phyloP scores from a whole-genome alignment of 2,329 filamentous ascomycete species.

The Paecilomyces sp. region DNA sequence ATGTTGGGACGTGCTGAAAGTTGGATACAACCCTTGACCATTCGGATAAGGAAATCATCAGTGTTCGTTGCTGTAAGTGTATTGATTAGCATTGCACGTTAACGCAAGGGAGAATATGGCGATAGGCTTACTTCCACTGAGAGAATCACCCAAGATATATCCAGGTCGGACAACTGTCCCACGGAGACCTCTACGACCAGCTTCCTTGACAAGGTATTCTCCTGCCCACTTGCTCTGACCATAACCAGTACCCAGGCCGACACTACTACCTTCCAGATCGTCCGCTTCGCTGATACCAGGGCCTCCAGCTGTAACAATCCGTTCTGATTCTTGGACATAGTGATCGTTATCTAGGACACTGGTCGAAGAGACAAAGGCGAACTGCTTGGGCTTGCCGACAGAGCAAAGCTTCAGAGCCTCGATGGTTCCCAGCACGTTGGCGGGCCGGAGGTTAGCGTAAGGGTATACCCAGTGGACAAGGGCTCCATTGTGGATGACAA shows the following conservation, averaged over 20 bases:
- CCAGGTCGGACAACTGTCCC: slow-evolving; percentile 76
- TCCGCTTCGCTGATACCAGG: slow-evolving; percentile 66
- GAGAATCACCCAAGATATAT: slow-evolving; percentile 71
- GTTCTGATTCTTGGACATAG: slow-evolving; percentile 67
- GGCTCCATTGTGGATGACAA: slow-evolving; percentile 77
- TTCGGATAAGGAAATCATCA: slow-evolving; percentile 84
- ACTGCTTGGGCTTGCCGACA: slow-evolving; percentile 68
- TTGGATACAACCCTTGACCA: slow-evolving; percentile 84
- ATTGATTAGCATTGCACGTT: neutral
- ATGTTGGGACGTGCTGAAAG: slow-evolving; percentile 67
- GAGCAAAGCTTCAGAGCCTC: slow-evolving; percentile 69
- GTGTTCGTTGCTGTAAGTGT: slow-evolving; percentile 50
- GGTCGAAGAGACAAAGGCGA: slow-evolving; percentile 78
- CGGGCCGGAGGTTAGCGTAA: slow-evolving; percentile 62
- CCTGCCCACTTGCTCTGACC: slow-evolving; percentile 86
- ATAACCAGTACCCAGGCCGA: slow-evolving; percentile 76
- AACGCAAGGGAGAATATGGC: neutral
- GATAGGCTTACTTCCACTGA: slow-evolving; percentile 46
- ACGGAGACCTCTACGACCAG: slow-evolving; percentile 66
- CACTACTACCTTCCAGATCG: slow-evolving; percentile 67
- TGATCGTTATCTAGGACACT: slow-evolving; percentile 74
- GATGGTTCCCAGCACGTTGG: slow-evolving; percentile 77
- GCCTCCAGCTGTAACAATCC: slow-evolving; percentile 53
- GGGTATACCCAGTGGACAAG: slow-evolving; percentile 70
- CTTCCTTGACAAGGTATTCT: slow-evolving; percentile 67